Evolutionary conservation across 345 rosid genomes (phyloP).

Genomic region (Populus simonii): DNA sequence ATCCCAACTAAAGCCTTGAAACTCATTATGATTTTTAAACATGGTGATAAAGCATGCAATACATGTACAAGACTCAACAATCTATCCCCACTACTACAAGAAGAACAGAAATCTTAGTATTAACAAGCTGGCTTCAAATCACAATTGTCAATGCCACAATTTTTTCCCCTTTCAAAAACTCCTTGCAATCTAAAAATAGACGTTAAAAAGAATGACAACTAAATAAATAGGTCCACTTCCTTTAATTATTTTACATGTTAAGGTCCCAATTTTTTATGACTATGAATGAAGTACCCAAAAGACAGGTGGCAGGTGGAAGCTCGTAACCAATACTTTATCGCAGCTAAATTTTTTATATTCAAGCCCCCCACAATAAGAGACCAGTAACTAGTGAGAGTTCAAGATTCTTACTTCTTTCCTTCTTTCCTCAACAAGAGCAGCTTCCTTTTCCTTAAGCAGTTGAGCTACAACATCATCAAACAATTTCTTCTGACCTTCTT

Average conservation of each 20-base stretch:
- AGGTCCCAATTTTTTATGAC: background rate
- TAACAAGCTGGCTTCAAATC: background rate
- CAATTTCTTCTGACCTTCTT: slow-evolving; percentile 66
- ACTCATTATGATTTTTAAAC: background rate
- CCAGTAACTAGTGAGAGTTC: background rate
- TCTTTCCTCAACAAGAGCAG: slow-evolving; percentile 68
- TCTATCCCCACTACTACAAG: background rate
- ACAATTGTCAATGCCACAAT: background rate
- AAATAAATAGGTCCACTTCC: background rate
- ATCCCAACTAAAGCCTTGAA: background rate
- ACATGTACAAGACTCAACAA: background rate
- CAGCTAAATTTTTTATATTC: too few species aligned
- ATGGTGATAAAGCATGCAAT: background rate
- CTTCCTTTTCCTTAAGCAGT: slow-evolving; percentile 63
- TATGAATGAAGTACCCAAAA: background rate
- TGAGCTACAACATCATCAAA: slow-evolving; percentile 55
- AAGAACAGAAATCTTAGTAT: background rate
- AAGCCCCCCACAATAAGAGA: background rate
- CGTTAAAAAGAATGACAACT: background rate
- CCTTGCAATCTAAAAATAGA: background rate
- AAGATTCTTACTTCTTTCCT: slow-evolving; percentile 53
- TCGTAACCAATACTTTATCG: background rate
- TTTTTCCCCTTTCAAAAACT: background rate
- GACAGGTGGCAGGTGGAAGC: background rate
- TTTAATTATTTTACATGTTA: background rate